A percentile compares a stretch with the other conserved stretches of the same genome.
These are phyloP conservation scores for Coemansia sp. DNA, from an alignment of 192 early-diverging fungal species.

Conservation along the genomic window DNA sequence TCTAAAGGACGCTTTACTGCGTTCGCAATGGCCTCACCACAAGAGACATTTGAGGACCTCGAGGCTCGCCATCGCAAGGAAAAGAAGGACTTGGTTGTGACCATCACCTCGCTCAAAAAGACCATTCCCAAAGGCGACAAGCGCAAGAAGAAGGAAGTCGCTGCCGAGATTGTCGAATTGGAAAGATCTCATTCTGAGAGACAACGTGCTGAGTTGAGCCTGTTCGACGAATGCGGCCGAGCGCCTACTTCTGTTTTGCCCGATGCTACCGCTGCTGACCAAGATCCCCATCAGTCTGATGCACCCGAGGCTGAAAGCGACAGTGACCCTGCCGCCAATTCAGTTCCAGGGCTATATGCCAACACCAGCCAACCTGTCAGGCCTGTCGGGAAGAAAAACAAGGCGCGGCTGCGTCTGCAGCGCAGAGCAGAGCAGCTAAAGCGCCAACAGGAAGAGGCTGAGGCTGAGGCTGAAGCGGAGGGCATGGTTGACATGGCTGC, in stretches of 20 bases:
- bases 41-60: constrained; percentile 59
- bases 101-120: constrained; percentile 74
- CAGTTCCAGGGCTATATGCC: constrained; percentile 9
- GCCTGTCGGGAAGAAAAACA: constrained; percentile 57
- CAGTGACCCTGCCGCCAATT: constrained; percentile 14
- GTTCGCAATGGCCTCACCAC: neutral
- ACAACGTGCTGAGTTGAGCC: constrained; percentile 63
- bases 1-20: constrained; percentile 2
- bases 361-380: constrained; percentile 17
- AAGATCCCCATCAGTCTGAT: constrained; percentile 15
- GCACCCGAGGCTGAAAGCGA: constrained; percentile 13
- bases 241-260: neutral
- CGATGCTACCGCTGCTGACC: constrained; percentile 4
- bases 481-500: constrained; percentile 72
- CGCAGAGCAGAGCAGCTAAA: constrained; percentile 70
- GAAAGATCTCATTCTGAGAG: constrained; percentile 62
- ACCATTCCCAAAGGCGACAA: constrained; percentile 77
- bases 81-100: constrained; percentile 67
- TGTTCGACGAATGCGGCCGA: constrained; percentile 12
- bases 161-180: constrained; percentile 63
- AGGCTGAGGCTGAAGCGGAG: constrained; percentile 73
- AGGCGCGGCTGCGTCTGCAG: constrained; percentile 58
- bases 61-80: constrained; percentile 74
- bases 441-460: constrained; percentile 70
- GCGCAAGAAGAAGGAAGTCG: constrained; percentile 83